A percentile compares a stretch with the other conserved stretches of the same genome.
These are phyloP conservation scores for Cryptococcus floricola DNA, from an alignment of 1,284 basidiomycete genomes.

Conservation along the genomic window DNA sequence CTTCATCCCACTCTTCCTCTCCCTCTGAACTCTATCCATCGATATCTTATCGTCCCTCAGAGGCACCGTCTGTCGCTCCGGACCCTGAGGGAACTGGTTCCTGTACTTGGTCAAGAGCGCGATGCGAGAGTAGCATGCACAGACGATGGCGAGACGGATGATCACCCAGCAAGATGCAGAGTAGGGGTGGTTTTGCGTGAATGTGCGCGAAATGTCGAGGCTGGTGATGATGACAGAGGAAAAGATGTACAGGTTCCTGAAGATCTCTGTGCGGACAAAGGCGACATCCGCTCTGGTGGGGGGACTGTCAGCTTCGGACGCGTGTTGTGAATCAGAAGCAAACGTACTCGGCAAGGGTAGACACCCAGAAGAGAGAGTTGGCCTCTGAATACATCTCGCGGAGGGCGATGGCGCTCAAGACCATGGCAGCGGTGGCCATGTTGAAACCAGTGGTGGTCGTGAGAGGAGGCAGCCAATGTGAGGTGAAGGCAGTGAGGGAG, in stretches of 20 bases:
- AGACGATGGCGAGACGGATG: background rate
- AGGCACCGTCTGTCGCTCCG: background rate
- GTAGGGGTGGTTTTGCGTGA: background rate
- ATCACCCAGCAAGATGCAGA: too few species aligned
- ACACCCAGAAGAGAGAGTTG: background rate
- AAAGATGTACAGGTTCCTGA: background rate
- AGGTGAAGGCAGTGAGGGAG: background rate
- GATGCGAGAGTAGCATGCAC: background rate
- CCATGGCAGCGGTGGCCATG: background rate
- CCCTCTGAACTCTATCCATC: background rate
- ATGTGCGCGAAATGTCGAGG: background rate
- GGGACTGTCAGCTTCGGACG: background rate
- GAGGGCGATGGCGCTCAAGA: background rate
- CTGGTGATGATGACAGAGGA: background rate
- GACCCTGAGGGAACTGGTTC: background rate
- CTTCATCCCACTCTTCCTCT: background rate
- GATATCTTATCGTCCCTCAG: background rate
- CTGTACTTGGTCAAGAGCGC: background rate
- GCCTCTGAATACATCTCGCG: background rate
- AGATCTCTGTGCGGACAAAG: background rate
- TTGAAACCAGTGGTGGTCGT: background rate
- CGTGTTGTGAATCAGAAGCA: background rate
- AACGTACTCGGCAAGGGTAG: background rate
- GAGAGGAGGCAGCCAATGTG: too few species aligned
- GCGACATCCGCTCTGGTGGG: background rate